Evolutionary conservation across 2,329 filamentous ascomycete genomes (phyloP).

Genomic region (Fusarium bulbicola): DNA sequence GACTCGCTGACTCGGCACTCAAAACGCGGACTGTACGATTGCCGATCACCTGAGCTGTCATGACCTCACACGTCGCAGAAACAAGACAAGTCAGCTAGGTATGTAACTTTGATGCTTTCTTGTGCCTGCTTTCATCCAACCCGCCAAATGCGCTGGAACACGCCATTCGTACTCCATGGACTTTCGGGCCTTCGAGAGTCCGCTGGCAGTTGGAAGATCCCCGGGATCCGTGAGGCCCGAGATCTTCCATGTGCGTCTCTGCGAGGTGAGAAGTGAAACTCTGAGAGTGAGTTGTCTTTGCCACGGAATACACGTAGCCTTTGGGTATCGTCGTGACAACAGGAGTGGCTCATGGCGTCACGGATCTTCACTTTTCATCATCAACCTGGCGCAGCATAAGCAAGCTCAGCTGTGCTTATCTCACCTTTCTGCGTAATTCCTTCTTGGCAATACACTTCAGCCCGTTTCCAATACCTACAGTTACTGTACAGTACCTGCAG

Average conservation of each 20-base stretch:
- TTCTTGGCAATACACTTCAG: constrained; percentile 9
- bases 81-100: neutral
- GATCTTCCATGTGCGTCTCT: neutral
- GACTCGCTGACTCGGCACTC: constrained; percentile 12
- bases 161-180: neutral
- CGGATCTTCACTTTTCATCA: constrained; percentile 32
- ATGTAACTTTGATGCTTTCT: neutral
- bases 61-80: constrained; percentile 21
- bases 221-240: constrained; percentile 9
- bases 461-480: neutral
- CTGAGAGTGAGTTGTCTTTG: neutral
- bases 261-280: neutral
- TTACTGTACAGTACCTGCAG: neutral
- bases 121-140: neutral
- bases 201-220: constrained; percentile 1
- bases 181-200: constrained; percentile 25
- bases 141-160: neutral
- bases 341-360: constrained; percentile 29
- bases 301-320: constrained; percentile 20
- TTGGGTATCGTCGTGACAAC: constrained; percentile 10
- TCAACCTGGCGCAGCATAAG: constrained; percentile 14
- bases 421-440: constrained; percentile 6
- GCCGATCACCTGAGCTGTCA: constrained; percentile 17
- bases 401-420: constrained; percentile 12
- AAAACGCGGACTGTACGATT: constrained; percentile 5